Percentiles rank a stretch among this genome's conserved stretches.
These are phyloP conservation scores for Primulina huaijiensis DNA, from an alignment of 257 asterid species.

Conservation along the genomic window DNA sequence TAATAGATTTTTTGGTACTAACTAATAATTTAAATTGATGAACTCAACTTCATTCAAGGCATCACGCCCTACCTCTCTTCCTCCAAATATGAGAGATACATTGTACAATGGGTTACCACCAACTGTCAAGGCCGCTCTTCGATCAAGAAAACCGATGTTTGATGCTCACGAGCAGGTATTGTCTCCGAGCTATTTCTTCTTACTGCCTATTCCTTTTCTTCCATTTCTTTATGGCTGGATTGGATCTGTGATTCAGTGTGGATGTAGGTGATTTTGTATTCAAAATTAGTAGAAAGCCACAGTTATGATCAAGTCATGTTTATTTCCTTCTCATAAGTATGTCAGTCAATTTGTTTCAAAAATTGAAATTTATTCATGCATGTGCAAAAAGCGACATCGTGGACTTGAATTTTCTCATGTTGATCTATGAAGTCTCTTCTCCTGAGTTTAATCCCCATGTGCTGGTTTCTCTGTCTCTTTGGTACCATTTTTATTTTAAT, in stretches of 20 bases:
- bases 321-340: too few relatives aligned
- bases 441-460: background rate
- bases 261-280: background rate
- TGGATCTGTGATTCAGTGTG: background rate
- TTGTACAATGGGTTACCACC: conserved; percentile 87
- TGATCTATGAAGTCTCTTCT: background rate
- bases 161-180: conserved; percentile 66
- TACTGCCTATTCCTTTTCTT: conserved; percentile 9
- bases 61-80: conserved; percentile 89
- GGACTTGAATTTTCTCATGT: background rate
- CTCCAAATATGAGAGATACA: conserved; percentile 88
- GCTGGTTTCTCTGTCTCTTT: background rate
- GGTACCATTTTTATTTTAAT: background rate
- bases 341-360: too few relatives aligned
- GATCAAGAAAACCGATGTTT: conserved; percentile 45
- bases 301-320: background rate
- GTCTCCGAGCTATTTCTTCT: conserved; percentile 7
- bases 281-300: background rate
- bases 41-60: conserved; percentile 46
- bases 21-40: conserved; percentile 6
- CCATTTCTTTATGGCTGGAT: background rate
- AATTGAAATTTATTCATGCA: too few relatives aligned
- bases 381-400: background rate
- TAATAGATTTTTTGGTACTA: background rate
- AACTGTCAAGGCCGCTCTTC: conserved; percentile 57